Evolutionary conservation across 352 stramenopile genomes (phyloP).

Genomic region (Globisporangium sylvaticum): DNA sequence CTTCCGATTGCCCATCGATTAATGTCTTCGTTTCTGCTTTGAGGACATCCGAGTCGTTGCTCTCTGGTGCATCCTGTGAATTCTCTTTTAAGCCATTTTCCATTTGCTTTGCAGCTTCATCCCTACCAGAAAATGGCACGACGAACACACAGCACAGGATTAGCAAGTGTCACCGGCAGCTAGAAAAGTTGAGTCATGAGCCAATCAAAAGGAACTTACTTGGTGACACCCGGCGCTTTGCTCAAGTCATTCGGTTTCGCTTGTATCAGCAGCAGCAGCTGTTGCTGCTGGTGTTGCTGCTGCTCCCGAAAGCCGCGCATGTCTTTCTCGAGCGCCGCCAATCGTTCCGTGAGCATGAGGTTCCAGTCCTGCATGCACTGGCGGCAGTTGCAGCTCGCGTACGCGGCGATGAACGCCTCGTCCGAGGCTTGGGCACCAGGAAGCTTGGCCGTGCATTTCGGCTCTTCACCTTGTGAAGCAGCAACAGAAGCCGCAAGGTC

Average conservation of each 20-base stretch:
- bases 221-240: background rate
- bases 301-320: background rate
- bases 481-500: background rate
- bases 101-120: background rate
- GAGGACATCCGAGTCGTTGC: too few species aligned
- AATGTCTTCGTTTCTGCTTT: background rate
- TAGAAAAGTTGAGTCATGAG: background rate
- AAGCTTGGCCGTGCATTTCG: conserved; percentile 1
- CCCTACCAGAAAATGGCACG: background rate
- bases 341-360: conserved; percentile 7
- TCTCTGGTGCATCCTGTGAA: background rate
- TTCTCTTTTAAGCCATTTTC: background rate
- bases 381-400: conserved; percentile 16
- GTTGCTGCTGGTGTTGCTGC: too few species aligned
- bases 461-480: background rate
- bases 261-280: too few species aligned
- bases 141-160: background rate
- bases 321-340: conserved; percentile 10
- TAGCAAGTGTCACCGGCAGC: background rate
- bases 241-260: background rate
- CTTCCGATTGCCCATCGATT: background rate
- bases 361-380: conserved; percentile 21
- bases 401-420: conserved; percentile 13
- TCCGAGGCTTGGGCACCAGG: conserved; percentile 10
- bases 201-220: background rate